phyloP scores from a whole-genome alignment of 495 filamentous ascomycete species.

The Hypoxylon perforatum region DNA sequence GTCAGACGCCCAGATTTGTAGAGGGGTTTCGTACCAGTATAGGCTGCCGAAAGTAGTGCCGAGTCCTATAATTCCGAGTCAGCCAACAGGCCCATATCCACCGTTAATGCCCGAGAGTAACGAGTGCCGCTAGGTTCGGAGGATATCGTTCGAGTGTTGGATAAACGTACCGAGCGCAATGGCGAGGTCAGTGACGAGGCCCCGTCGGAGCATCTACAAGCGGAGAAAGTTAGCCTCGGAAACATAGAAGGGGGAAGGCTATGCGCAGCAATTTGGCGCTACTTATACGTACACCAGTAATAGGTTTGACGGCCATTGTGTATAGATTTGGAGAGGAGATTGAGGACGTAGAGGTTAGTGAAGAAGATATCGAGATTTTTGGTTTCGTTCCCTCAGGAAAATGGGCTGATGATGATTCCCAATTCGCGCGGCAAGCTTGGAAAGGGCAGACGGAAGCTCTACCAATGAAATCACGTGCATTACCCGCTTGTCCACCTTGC shows the following conservation, averaged over 20 bases:
- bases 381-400: slow-evolving; percentile 14
- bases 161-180: slow-evolving; percentile 56
- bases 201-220: slow-evolving; percentile 61
- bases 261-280: slow-evolving; percentile 23
- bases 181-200: slow-evolving; percentile 58
- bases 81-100: slow-evolving; percentile 2
- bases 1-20: neutral
- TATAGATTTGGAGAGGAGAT: slow-evolving; percentile 25
- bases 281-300: slow-evolving; percentile 52
- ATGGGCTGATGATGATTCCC: slow-evolving; percentile 35
- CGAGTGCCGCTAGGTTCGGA: neutral
- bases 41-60: slow-evolving; percentile 56
- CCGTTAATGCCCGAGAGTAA: neutral
- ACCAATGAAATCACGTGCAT: slow-evolving; percentile 29
- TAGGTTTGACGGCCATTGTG: slow-evolving; percentile 57
- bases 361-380: slow-evolving; percentile 6
- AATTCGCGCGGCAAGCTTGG: slow-evolving; percentile 20
- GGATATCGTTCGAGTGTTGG: neutral
- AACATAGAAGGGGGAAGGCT: slow-evolving; percentile 3
- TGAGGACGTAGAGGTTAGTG: slow-evolving; percentile 5
- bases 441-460: neutral
- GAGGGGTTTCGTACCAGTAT: slow-evolving; percentile 56
- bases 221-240: slow-evolving; percentile 20
- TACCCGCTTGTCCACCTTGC: neutral
- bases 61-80: slow-evolving; percentile 48